These are phyloP conservation scores for Ilyonectria mors-panacis DNA, from an alignment of 2,329 filamentous ascomycete genomes.

Conservation along the genomic window DNA sequence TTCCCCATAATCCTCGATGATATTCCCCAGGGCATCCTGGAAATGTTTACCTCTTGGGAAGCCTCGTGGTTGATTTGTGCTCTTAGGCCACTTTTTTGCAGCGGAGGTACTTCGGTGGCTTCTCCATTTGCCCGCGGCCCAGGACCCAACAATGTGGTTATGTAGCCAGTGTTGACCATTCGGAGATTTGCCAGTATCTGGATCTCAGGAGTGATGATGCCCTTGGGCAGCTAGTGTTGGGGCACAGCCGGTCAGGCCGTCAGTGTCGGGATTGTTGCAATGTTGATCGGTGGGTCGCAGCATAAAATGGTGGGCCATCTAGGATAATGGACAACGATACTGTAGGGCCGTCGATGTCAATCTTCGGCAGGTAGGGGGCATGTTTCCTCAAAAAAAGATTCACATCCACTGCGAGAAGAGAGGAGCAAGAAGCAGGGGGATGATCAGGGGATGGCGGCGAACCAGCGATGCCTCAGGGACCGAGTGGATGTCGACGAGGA, in stretches of 20 bases:
- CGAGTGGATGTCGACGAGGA: not conserved
- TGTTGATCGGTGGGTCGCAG: constrained; percentile 41
- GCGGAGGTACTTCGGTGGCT: constrained; percentile 30
- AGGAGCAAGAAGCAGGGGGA: constrained; percentile 3
- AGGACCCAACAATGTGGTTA: constrained; percentile 27
- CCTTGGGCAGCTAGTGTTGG: constrained; percentile 36
- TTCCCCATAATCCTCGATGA: not conserved
- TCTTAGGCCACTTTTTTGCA: constrained; percentile 14
- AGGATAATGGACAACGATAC: constrained; percentile 24
- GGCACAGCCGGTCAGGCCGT: constrained; percentile 46
- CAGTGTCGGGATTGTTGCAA: constrained; percentile 34
- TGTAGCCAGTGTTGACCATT: constrained; percentile 29
- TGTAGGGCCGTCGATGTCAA: constrained; percentile 19
- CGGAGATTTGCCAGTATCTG: constrained; percentile 29
- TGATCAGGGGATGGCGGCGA: not conserved
- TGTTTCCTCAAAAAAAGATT: not conserved
- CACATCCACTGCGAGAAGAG: constrained; percentile 2
- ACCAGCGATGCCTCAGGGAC: not conserved
- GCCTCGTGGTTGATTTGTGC: constrained; percentile 5
- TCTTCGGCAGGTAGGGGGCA: constrained; percentile 12
- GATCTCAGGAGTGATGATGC: constrained; percentile 31
- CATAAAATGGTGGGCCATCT: constrained; percentile 19
- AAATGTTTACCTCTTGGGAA: not conserved
- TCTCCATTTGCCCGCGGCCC: constrained; percentile 23
- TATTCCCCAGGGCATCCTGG: constrained; percentile 6